Percentiles rank a stretch among this genome's conserved stretches.
Evolutionary conservation across 192 early-diverging fungal genomes (phyloP).

Genomic region (Linnemannia hyalina): DNA sequence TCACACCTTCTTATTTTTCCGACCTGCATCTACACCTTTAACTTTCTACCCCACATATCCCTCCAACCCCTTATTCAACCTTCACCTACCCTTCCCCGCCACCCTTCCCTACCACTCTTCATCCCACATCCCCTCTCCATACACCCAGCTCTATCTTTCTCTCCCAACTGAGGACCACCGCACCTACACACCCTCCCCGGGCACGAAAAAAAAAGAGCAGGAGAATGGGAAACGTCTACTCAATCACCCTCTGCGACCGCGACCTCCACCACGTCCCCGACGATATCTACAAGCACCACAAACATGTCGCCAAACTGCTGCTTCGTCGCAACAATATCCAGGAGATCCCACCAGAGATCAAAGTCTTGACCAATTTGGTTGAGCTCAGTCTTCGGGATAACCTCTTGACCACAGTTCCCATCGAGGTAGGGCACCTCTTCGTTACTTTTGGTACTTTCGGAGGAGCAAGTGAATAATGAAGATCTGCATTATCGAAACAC

Average conservation of each 20-base stretch:
- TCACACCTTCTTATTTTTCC: too few species aligned
- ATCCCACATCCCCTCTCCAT: not conserved
- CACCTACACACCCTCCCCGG: not conserved
- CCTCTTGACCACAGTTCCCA: constrained; percentile 31
- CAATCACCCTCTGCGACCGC: constrained; percentile 50
- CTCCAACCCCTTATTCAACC: too few species aligned
- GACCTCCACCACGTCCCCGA: constrained; percentile 51
- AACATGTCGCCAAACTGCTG: constrained; percentile 43
- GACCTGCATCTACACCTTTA: too few species aligned
- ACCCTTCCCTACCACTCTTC: not conserved
- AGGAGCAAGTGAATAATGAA: too few species aligned
- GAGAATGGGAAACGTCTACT: constrained; percentile 53
- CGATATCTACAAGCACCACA: constrained; percentile 55
- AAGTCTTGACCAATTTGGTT: constrained; percentile 42
- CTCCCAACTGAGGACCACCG: not conserved
- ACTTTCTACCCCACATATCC: too few species aligned
- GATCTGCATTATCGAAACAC: too few species aligned
- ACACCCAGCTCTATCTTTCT: not conserved
- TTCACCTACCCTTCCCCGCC: not conserved
- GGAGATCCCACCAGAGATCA: constrained; percentile 53
- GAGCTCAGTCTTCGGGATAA: constrained; percentile 52
- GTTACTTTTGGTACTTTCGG: too few species aligned
- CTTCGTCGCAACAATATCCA: constrained; percentile 49
- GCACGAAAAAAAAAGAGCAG: not conserved
- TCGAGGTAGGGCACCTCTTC: constrained; percentile 16